These are phyloP conservation scores for Talaromyces sp. DNA, from an alignment of 2,329 filamentous ascomycete species.

Conservation along the genomic window DNA sequence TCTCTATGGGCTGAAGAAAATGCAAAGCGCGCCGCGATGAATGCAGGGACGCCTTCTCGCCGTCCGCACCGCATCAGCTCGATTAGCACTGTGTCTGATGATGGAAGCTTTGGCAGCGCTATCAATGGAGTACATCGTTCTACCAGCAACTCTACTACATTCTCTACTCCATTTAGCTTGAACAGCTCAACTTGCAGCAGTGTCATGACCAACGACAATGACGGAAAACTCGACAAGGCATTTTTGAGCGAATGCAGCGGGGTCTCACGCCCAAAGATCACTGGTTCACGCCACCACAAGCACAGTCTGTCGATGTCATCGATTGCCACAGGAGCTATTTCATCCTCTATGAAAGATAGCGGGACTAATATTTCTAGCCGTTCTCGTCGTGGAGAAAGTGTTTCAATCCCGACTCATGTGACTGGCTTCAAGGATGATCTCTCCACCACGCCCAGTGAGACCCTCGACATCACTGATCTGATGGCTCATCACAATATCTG, in stretches of 20 bases:
- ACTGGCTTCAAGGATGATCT: background rate
- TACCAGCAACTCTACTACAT: slow-evolving; percentile 5
- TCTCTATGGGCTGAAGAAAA: slow-evolving; percentile 1
- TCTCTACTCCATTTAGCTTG: slow-evolving; percentile 1
- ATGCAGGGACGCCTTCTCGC: background rate
- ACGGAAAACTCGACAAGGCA: background rate
- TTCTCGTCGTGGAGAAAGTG: slow-evolving; percentile 8
- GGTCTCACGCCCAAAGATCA: background rate
- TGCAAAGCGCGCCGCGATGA: slow-evolving; percentile 1
- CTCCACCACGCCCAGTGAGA: background rate
- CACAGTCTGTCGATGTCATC: slow-evolving; percentile 11
- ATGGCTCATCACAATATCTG: slow-evolving; percentile 10
- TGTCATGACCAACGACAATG: background rate
- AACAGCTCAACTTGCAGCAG: slow-evolving; percentile 7
- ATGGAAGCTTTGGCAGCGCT: slow-evolving; percentile 1
- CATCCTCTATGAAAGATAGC: background rate
- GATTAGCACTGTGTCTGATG: slow-evolving; percentile 2
- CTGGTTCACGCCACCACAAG: slow-evolving; percentile 5
- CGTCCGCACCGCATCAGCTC: background rate
- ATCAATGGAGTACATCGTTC: background rate
- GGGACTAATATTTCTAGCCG: background rate
- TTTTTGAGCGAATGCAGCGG: background rate
- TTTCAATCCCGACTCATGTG: slow-evolving; percentile 3
- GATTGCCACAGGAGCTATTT: background rate
- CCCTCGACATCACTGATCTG: background rate